Evolutionary conservation across 371 early-diverging fungal genomes (phyloP).

Genomic region (Umbelopsis sp.): DNA sequence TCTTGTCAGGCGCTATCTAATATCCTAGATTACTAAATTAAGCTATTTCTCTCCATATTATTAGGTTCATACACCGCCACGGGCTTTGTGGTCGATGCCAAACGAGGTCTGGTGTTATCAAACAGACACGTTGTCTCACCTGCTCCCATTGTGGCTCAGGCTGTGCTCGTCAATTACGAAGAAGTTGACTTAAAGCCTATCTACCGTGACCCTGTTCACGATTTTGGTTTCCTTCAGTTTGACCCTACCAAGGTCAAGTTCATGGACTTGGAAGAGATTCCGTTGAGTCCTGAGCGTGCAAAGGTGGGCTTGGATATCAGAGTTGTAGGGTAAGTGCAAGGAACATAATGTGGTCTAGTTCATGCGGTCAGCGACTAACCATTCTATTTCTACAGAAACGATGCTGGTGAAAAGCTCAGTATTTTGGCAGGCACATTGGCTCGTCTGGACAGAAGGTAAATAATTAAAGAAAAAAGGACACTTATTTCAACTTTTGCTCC

Average conservation of each 20-base stretch:
- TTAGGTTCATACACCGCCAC: conserved; percentile 69
- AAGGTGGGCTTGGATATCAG: conserved; percentile 75
- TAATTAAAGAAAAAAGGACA: too few species aligned
- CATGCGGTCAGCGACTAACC: conserved; percentile 53
- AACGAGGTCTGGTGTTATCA: conserved; percentile 75
- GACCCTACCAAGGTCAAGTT: conserved; percentile 74
- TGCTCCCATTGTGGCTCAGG: conserved; percentile 77
- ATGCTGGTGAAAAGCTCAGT: conserved; percentile 77
- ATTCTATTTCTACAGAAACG: conserved; percentile 38
- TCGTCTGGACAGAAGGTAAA: conserved; percentile 58
- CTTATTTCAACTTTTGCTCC: too few species aligned
- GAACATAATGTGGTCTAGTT: not conserved
- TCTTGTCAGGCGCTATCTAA: too few species aligned
- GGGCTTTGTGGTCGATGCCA: conserved; percentile 84
- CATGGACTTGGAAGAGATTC: conserved; percentile 63
- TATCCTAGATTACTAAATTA: not conserved
- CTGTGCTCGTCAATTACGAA: conserved; percentile 78
- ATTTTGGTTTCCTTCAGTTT: conserved; percentile 84
- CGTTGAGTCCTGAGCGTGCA: conserved; percentile 67
- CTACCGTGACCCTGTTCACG: conserved; percentile 79
- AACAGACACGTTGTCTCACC: conserved; percentile 83
- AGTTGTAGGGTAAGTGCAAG: conserved; percentile 57
- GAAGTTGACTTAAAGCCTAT: conserved; percentile 75
- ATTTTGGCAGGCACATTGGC: conserved; percentile 73
- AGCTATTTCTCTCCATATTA: not conserved